Conservation (phyloP, 805 yeast genomes). For the Candida maris region DNA sequence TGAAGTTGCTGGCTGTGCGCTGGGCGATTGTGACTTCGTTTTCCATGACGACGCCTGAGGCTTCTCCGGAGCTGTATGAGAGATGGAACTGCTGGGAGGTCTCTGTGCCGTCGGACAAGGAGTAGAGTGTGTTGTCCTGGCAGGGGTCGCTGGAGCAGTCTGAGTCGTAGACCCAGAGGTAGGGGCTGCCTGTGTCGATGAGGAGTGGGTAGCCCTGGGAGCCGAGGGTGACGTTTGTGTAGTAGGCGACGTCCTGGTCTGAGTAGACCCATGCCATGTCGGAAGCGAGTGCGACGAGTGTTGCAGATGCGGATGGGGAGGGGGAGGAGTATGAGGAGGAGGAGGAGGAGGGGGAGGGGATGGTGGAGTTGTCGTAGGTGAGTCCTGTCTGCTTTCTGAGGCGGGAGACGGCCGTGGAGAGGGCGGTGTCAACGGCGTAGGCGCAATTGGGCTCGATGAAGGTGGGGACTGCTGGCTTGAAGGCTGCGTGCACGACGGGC, state of each 20-base stretch:
- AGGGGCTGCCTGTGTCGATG: constrained; percentile 64
- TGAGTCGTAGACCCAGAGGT: constrained; percentile 58
- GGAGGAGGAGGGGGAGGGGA: no score
- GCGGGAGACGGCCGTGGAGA: neutral
- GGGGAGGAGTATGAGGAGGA: no score
- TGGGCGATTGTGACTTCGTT: constrained; percentile 37
- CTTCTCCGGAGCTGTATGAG: constrained; percentile 51
- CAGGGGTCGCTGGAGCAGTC: constrained; percentile 48
- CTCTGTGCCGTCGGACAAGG: constrained; percentile 17
- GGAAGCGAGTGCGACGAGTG: constrained; percentile 8
- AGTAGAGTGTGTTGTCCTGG: constrained; percentile 28
- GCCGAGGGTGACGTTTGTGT: constrained; percentile 37
- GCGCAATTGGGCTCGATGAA: neutral
- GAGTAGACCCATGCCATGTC: constrained; percentile 29
- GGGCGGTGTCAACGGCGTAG: no score
- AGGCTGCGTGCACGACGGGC: neutral
- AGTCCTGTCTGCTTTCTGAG: constrained; percentile 9
- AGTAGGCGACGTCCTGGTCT: constrained; percentile 33
- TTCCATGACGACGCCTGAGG: constrained; percentile 45
- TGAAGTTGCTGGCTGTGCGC: constrained; percentile 36
- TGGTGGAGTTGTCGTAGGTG: neutral
- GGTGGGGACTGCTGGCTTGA: neutral
- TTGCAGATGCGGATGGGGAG: constrained; percentile 2
- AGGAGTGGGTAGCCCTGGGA: constrained; percentile 46
- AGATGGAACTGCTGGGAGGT: constrained; percentile 38